These are phyloP conservation scores for Corchorus capsularis DNA, from an alignment of 345 rosid species.

Conservation along the genomic window DNA sequence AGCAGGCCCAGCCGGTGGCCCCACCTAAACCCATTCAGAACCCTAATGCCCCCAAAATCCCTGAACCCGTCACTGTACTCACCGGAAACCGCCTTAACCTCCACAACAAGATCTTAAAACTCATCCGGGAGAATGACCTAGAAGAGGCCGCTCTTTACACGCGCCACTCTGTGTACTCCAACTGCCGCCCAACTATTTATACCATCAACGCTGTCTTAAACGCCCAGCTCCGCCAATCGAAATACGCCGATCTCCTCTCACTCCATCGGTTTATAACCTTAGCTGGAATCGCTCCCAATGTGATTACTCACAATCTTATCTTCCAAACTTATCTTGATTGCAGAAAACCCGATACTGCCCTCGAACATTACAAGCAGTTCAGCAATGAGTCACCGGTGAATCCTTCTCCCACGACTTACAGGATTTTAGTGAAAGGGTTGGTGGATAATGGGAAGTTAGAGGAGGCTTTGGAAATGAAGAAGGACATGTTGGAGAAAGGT, in stretches of 20 bases:
- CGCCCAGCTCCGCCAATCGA: slow-evolving; percentile 83
- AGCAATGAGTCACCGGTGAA: slow-evolving; percentile 63
- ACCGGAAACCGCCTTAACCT: slow-evolving; percentile 81
- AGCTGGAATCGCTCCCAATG: slow-evolving; percentile 79
- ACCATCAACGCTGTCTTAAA: slow-evolving; percentile 83
- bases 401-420: slow-evolving; percentile 74
- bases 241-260: slow-evolving; percentile 68
- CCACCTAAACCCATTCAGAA: slow-evolving; percentile 67
- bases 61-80: slow-evolving; percentile 74
- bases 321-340: slow-evolving; percentile 87
- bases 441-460: slow-evolving; percentile 78
- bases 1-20: slow-evolving; percentile 37
- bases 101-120: slow-evolving; percentile 71
- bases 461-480: slow-evolving; percentile 78
- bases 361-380: slow-evolving; percentile 79
- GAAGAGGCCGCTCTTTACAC: slow-evolving; percentile 91
- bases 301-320: slow-evolving; percentile 71
- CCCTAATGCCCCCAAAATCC: slow-evolving; percentile 82
- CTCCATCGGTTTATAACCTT: slow-evolving; percentile 78
- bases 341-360: slow-evolving; percentile 71
- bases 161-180: slow-evolving; percentile 90
- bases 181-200: slow-evolving; percentile 86
- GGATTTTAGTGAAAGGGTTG: slow-evolving; percentile 77
- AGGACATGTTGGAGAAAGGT: slow-evolving; percentile 66
- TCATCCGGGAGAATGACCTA: slow-evolving; percentile 74